These are phyloP conservation scores for Trichomonas tenax DNA, from an alignment of 208 protist species.

Conservation along the genomic window DNA sequence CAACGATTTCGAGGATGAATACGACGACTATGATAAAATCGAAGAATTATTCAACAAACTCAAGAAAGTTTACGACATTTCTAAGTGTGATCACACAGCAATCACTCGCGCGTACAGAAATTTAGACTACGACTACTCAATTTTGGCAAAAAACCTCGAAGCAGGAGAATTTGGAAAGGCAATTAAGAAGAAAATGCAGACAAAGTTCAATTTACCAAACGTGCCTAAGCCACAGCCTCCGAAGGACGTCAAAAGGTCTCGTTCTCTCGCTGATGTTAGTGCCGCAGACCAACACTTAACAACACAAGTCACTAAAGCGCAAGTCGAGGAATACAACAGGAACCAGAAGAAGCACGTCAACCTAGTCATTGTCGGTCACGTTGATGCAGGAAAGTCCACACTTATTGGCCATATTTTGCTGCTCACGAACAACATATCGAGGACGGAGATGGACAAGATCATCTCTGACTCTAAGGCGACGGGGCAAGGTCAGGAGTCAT, in stretches of 20 bases:
- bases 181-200: neutral
- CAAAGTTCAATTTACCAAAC: too few species aligned
- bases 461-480: neutral
- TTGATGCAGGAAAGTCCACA: constrained; percentile 57
- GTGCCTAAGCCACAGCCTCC: too few species aligned
- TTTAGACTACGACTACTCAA: neutral
- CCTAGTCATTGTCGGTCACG: constrained; percentile 51
- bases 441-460: neutral
- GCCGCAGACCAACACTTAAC: neutral
- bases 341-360: constrained; percentile 26
- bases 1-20: neutral
- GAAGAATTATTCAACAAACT: neutral
- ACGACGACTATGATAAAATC: neutral
- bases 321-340: neutral
- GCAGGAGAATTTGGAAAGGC: neutral
- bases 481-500: neutral
- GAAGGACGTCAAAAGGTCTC: neutral
- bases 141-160: neutral
- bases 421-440: neutral
- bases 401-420: constrained; percentile 46
- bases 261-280: neutral
- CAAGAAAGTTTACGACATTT: neutral
- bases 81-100: neutral
- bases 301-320: neutral
- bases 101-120: neutral